phyloP scores from a whole-genome alignment of 2,329 filamentous ascomycete genomes.

The Waltergamsia citrina region DNA sequence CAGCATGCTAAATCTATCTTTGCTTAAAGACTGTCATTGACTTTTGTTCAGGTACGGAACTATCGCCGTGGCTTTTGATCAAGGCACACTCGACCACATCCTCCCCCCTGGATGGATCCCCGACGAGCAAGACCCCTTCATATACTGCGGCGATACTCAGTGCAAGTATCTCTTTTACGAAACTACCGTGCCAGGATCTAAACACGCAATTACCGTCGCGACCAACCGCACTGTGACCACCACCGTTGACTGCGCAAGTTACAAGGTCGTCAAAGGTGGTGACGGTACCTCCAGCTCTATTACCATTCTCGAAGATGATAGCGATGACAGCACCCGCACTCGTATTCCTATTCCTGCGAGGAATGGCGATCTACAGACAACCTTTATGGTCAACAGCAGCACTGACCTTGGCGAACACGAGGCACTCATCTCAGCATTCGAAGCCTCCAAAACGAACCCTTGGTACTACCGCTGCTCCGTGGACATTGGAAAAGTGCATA shows the following conservation, averaged over 20 bases:
- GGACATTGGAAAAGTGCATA: constrained; percentile 20
- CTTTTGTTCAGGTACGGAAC: constrained; percentile 31
- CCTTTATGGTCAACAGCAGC: constrained; percentile 21
- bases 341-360: constrained; percentile 12
- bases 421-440: constrained; percentile 23
- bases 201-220: constrained; percentile 13
- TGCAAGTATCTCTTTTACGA: constrained; percentile 30
- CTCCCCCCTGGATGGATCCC: constrained; percentile 20
- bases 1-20: too few species aligned
- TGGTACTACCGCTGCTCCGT: constrained; percentile 33
- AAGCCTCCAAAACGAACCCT: constrained; percentile 20
- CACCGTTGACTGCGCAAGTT: constrained; percentile 16
- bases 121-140: constrained; percentile 16
- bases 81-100: constrained; percentile 8
- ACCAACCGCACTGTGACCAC: constrained; percentile 21
- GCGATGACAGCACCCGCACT: constrained; percentile 10
- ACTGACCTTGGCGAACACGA: constrained; percentile 14
- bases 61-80: constrained; percentile 19
- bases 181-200: constrained; percentile 3
- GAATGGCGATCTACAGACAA: constrained; percentile 23
- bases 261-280: constrained; percentile 19
- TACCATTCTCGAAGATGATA: too few species aligned
- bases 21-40: too few species aligned
- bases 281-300: constrained; percentile 16
- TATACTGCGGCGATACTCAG: constrained; percentile 17